Evolutionary conservation across 176 grass and related monocot species (phyloP).

Genomic region (Stipa capillata): DNA sequence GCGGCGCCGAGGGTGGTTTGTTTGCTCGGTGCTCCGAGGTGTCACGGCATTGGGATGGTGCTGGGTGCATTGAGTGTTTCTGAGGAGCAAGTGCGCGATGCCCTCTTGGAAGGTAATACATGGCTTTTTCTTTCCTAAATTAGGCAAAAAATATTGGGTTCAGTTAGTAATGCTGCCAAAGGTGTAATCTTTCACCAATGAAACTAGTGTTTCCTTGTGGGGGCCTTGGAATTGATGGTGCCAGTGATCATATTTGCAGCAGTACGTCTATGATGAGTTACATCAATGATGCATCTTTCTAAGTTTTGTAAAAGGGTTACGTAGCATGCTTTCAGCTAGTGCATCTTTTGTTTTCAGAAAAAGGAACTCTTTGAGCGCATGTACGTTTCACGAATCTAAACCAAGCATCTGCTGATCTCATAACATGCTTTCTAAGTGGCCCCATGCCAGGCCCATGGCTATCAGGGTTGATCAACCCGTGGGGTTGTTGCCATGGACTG

Average conservation of each 20-base stretch:
- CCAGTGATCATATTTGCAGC: background rate
- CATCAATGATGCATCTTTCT: background rate
- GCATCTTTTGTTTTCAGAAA: background rate
- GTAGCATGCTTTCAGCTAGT: background rate
- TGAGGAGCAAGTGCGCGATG: constrained; percentile 56
- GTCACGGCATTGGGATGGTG: constrained; percentile 51
- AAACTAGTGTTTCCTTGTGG: constrained; percentile 3
- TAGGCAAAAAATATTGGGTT: too few relatives aligned
- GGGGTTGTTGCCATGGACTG: background rate
- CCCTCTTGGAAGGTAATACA: constrained; percentile 57
- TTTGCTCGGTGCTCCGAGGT: constrained; percentile 41
- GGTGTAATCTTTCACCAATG: background rate
- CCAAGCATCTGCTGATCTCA: background rate
- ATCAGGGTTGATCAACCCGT: background rate
- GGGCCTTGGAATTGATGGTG: background rate
- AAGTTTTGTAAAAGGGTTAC: background rate
- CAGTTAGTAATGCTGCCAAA: background rate
- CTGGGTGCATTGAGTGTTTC: constrained; percentile 48
- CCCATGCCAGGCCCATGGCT: too few relatives aligned
- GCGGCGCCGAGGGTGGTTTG: constrained; percentile 33
- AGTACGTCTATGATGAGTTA: background rate
- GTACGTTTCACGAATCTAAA: background rate
- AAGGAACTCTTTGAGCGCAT: too few relatives aligned
- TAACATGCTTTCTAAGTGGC: background rate
- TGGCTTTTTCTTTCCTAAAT: too few relatives aligned